Evolutionary conservation across 805 yeast species (phyloP), one percentile per base, ranked within the genome.

Genomic region (Wickerhamomyces silvicola): DNA sequence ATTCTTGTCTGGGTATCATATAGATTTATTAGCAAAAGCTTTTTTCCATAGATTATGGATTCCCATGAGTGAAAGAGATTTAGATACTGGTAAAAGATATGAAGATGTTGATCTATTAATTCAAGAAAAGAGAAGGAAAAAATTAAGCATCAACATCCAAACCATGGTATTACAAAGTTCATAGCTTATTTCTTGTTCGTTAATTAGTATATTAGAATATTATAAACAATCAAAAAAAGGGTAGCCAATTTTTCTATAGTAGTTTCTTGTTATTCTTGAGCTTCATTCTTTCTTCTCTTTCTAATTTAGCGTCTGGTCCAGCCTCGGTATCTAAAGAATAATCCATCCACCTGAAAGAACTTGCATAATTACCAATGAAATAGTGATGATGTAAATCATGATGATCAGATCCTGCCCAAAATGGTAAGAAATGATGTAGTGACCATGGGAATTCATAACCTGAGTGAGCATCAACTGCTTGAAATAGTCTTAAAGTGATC

Each of bases 381-480:
- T 81, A 87, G 58, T 84, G 94, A 59, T 90, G 98, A 57, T 90
- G 98, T 62, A 84, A 84, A 61, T 90, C 98, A 58, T 90, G 97
- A 62, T 90, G 97, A 52, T 84, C 96, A 15, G 97, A 96, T 45
- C 97, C 97, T 4, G 97, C 95, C 97, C 97, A 88, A 64, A 92
- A 74, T 30, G 97, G 97, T 39, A 90, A 57, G 62, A 90, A 77
- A 56, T 87, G 86, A 63, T 86, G 92, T 54, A 90, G 70, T 5
- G 96, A 85, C 85, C 94, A 79, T 42, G 98, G 97, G 76, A 90
- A 90, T 57, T 90, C 97, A 62, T 90, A 92, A 37, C 97, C 98
- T 10, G 97, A 87, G 61, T 90, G 98, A 17, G 97, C 81, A 58
- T 90, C 98, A 37, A 90, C 90, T 18, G 98, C 98, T 70, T 90